Conservation (phyloP, 1,139 yeast genomes). For the Sugiyamaella xylanicola region DNA sequence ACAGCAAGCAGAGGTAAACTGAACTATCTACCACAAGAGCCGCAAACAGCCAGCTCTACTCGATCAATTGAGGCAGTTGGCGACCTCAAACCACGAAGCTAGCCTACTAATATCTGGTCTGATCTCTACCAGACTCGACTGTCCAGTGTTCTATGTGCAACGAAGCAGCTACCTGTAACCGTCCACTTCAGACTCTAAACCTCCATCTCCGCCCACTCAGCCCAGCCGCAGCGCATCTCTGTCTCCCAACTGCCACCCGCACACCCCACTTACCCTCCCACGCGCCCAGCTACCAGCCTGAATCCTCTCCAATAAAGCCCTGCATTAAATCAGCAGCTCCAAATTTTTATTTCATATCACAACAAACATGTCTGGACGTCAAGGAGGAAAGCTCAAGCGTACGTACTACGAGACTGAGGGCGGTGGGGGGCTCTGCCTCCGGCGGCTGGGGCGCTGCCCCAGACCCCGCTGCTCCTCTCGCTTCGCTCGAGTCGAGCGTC, state of each 20-base stretch:
- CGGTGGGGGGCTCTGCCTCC: conserved; percentile 5
- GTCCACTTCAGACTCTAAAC: too few relatives aligned
- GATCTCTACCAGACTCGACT: neutral
- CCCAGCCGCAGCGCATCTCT: too few relatives aligned
- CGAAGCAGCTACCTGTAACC: too few relatives aligned
- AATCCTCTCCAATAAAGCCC: neutral
- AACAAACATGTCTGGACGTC: conserved; percentile 52
- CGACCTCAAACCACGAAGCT: neutral
- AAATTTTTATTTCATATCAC: neutral
- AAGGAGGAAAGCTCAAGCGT: conserved; percentile 51
- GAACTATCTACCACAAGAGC: too few relatives aligned
- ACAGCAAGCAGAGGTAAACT: too few relatives aligned
- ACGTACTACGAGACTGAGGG: too few relatives aligned
- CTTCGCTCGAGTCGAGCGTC: neutral
- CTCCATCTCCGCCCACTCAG: too few relatives aligned
- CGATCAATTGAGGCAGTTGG: too few relatives aligned
- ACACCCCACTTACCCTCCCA: neutral
- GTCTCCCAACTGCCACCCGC: neutral
- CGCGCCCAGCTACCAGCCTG: neutral
- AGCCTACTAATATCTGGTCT: too few relatives aligned
- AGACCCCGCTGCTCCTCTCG: neutral
- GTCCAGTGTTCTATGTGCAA: too few relatives aligned
- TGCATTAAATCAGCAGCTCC: neutral
- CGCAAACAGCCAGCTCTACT: too few relatives aligned
- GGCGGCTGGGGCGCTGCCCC: conserved; percentile 12